Evolutionary conservation across 179 eudicot species (phyloP).

Genomic region (Silene coronaria): DNA sequence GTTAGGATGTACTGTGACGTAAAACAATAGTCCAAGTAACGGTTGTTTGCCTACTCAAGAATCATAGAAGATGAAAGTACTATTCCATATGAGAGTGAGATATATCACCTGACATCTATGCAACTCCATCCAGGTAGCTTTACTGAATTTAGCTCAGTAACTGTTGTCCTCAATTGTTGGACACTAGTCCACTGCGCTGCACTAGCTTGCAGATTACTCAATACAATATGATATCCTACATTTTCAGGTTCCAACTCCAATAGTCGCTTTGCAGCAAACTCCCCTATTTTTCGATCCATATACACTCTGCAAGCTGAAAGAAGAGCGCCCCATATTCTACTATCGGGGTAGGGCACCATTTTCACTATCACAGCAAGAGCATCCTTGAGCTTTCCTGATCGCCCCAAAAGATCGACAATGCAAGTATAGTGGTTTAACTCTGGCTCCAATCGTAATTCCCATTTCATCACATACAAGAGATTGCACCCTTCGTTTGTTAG

Average conservation of each 20-base stretch:
- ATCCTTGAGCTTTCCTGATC: constrained; percentile 41
- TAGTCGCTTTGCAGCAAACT: constrained; percentile 32
- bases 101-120: constrained; percentile 40
- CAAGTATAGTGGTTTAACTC: constrained; percentile 41
- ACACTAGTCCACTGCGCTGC: constrained; percentile 40
- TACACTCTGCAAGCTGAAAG: constrained; percentile 38
- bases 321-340: constrained; percentile 53
- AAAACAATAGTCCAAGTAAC: no score
- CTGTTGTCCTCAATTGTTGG: constrained; percentile 27
- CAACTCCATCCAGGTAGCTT: constrained; percentile 52
- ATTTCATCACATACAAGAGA: constrained; percentile 34
- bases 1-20: no score
- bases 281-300: constrained; percentile 31
- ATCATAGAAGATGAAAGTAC: no score
- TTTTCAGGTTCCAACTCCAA: constrained; percentile 40
- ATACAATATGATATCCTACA: constrained; percentile 41
- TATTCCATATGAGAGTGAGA: constrained; percentile 17
- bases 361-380: constrained; percentile 33
- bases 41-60: no score
- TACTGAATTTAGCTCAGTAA: constrained; percentile 20
- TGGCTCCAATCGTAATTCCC: constrained; percentile 35
- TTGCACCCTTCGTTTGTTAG: constrained; percentile 37
- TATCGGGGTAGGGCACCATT: constrained; percentile 28
- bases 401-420: constrained; percentile 48
- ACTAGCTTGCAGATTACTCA: constrained; percentile 44